Evolutionary conservation across 345 rosid species (phyloP), one percentile per base, ranked within the genome.

Genomic region (Arabidopsis arenosa): DNA sequence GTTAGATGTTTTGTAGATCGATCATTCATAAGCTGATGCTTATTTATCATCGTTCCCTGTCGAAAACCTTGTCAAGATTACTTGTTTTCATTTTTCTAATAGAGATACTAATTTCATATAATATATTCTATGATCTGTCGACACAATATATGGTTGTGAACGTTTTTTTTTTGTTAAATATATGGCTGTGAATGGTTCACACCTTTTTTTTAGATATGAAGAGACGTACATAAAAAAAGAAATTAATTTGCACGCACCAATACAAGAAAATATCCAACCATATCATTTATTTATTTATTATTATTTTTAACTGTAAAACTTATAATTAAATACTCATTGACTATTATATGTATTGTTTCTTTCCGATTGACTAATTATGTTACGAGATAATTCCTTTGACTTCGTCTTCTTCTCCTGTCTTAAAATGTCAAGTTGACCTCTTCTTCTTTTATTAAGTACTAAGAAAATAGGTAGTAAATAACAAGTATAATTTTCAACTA

Each of bases 341-440:
- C 63, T 32, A 40, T 35, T 12, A 7, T 55, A 51, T 21, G 21
- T 39, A n/a, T 63, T 36, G 53, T 63, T 12, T 62, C 41, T 54
- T 28, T 44, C 36, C 30, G 57, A 47, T 70, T 76, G 80, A 76
- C 66, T 37, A 55, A 36, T 37, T 26, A 8, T 6, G 26, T 9
- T 14, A 26, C 35, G 59, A 45, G 13, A 52, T 61, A 28, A 17
- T 9, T 14, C 28, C 5, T 0, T 70, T 13, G 75, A 62, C 70
- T 36, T 54, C 51, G 58, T 76, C 75, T 57, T 47, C 60, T 7
- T 43, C 47, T 60, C 60, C 60, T 36, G 49, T 65, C 51, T 12
- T 7, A 43, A n/a, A 28, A 28, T 54, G 71, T 63, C 59, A 56
- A 8, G 48, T 70, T 76, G 71, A 76, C 71, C 21, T 36, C 36